Evolutionary conservation across 2,329 filamentous ascomycete genomes (phyloP).

Genomic region (Colletotrichum gigasporum): DNA sequence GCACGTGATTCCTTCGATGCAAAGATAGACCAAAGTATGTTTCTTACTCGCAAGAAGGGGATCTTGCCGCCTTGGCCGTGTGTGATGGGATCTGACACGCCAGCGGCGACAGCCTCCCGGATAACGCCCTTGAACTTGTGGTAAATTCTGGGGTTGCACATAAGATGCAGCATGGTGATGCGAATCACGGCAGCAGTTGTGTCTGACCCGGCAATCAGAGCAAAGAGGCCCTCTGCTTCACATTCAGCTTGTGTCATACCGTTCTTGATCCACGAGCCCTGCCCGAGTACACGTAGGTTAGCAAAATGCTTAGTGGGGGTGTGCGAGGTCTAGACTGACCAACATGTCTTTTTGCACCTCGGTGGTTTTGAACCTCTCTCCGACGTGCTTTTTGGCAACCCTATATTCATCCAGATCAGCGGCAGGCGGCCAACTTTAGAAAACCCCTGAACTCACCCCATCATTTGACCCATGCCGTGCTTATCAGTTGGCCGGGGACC

Average conservation of each 20-base stretch:
- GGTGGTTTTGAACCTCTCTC: constrained; percentile 22
- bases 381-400: constrained; percentile 29
- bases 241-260: constrained; percentile 41
- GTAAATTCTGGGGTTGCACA: constrained; percentile 58
- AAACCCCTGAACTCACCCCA: constrained; percentile 34
- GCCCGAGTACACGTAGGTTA: background rate
- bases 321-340: constrained; percentile 25
- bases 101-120: constrained; percentile 40
- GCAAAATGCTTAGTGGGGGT: too few species aligned
- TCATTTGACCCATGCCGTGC: constrained; percentile 19
- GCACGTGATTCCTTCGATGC: too few species aligned
- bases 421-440: too few species aligned
- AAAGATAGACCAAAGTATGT: too few species aligned
- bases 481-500: constrained; percentile 36
- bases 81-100: constrained; percentile 33
- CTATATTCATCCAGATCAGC: constrained; percentile 6
- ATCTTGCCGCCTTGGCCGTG: background rate
- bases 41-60: background rate
- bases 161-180: constrained; percentile 60
- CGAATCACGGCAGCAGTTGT: constrained; percentile 66
- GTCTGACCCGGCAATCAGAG: constrained; percentile 62
- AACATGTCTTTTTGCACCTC: constrained; percentile 33
- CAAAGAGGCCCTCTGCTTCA: constrained; percentile 40
- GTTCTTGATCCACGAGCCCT: constrained; percentile 43
- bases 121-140: constrained; percentile 58